Base-by-base conservation (phyloP, 1,284 basidiomycete species). In the Entoloma clypeatum region DNA sequence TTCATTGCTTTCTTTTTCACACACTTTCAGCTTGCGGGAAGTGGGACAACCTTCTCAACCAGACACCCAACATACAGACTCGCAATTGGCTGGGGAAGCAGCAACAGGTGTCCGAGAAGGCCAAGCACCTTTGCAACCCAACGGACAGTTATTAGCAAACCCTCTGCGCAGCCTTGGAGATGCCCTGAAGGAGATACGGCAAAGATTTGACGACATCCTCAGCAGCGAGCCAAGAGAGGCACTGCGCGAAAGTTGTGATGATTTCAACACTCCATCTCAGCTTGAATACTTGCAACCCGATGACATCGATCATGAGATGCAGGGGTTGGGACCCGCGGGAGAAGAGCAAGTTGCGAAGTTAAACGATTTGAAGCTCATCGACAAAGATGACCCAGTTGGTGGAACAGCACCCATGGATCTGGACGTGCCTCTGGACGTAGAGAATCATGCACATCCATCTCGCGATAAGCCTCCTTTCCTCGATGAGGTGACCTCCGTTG, bases 281-380 rank as follows among this genome's bases (percentile, higher is more conserved):
- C 71, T 96, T 14, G 91, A 97, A 60, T 94, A 96, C 61, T 68
- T 90, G n/a, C 78, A 76, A 14, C 80, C 87, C 6, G 78, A 81
- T 22, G 82, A 89, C 47, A 68, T 68, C 9, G 81, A 82, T 43
- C 72, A 85, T 34, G 81, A 88, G 38, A 85, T 89, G 75, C 92
- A 98, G 61, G 92, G 93, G 1, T 75, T 98, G 8, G 95, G 93
- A 4, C 81, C 89, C 1, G 87, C 93, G 1, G 79, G 77, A 8
- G 81, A 88, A 33, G 90, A 94, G 51, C 81, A 93, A 58, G 79
- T 81, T 24, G 83, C 88, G 24, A 90, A 86, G 56, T 71, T 97
- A 36, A 78, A 83, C 48, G 83, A 93, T 36, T 77, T 96, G 21
- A 83, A 79, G 32, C 71, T 95, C 48, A 61, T 80, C 14, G 88